Evolutionary conservation across 169 alveolate species (phyloP).

Genomic region (Cryptosporidium sp.): DNA sequence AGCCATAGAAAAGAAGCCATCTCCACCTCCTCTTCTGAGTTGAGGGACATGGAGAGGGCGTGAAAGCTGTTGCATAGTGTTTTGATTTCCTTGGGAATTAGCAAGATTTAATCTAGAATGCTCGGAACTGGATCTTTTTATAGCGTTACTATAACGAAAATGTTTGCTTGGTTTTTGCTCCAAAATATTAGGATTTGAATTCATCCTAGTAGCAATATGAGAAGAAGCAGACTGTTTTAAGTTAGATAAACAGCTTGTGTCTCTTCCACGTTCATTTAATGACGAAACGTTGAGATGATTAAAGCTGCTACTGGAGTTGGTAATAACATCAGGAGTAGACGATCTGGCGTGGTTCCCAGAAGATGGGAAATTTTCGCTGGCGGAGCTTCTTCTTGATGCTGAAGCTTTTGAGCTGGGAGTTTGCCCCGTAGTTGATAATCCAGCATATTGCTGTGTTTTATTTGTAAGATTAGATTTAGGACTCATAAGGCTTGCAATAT

Average conservation of each 20-base stretch:
- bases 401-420: not conserved
- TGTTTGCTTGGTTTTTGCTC: not conserved
- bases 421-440: not conserved
- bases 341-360: not conserved
- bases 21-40: not conserved
- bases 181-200: constrained; percentile 16
- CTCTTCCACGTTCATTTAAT: constrained; percentile 50
- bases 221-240: not conserved
- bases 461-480: not conserved
- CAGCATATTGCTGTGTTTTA: not conserved
- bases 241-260: constrained; percentile 1
- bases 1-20: constrained; percentile 45
- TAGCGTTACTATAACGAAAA: not conserved
- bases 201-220: constrained; percentile 30
- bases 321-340: not conserved
- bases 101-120: constrained; percentile 19
- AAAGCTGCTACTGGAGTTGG: not conserved
- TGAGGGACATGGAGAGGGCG: not conserved
- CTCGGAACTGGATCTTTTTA: constrained; percentile 51
- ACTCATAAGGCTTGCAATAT: not conserved
- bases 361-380: not conserved
- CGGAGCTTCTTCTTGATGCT: not conserved
- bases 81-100: not conserved
- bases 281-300: not conserved
- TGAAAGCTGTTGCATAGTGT: not conserved